Evolutionary conservation across 2,329 filamentous ascomycete species (phyloP).

Genomic region (Cercospora canescens): DNA sequence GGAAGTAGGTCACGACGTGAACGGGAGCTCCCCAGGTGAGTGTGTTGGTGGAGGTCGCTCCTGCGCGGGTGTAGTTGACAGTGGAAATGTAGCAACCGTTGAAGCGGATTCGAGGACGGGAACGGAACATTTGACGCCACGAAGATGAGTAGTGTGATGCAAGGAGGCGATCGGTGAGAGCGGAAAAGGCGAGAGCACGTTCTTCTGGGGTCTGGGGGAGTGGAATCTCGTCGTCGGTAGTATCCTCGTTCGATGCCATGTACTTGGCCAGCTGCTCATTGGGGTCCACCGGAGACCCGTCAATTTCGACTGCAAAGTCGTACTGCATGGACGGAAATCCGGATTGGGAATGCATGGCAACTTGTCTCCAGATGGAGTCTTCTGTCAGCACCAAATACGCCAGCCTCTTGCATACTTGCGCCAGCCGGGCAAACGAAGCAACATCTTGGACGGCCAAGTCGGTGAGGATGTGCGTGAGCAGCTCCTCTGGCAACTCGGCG

Average conservation of each 20-base stretch:
- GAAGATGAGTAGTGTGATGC: constrained; percentile 35
- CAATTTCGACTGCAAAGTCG: constrained; percentile 64
- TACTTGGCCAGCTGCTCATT: constrained; percentile 27
- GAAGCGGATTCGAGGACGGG: constrained; percentile 83
- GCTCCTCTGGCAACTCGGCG: constrained; percentile 74
- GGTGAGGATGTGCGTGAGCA: constrained; percentile 75
- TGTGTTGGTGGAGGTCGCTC: constrained; percentile 69
- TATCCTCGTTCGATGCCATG: constrained; percentile 21
- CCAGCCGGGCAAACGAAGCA: constrained; percentile 71
- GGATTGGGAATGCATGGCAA: constrained; percentile 59
- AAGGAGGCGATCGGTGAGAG: constrained; percentile 31
- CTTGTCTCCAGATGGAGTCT: constrained; percentile 79
- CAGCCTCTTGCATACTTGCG: constrained; percentile 81
- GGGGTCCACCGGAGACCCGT: constrained; percentile 45
- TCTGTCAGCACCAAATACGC: constrained; percentile 84
- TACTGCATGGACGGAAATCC: constrained; percentile 86
- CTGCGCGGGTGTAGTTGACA: constrained; percentile 88
- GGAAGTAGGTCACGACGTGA: constrained; percentile 96
- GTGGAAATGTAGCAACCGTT: constrained; percentile 96
- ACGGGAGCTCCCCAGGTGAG: constrained; percentile 79
- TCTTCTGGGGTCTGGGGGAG: constrained; percentile 25
- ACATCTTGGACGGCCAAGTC: constrained; percentile 74
- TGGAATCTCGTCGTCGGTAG: constrained; percentile 23
- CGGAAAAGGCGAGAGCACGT: constrained; percentile 24
- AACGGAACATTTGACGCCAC: constrained; percentile 70